Conservation (phyloP, 305 asterid species). For the Caryopteris hybrid region DNA sequence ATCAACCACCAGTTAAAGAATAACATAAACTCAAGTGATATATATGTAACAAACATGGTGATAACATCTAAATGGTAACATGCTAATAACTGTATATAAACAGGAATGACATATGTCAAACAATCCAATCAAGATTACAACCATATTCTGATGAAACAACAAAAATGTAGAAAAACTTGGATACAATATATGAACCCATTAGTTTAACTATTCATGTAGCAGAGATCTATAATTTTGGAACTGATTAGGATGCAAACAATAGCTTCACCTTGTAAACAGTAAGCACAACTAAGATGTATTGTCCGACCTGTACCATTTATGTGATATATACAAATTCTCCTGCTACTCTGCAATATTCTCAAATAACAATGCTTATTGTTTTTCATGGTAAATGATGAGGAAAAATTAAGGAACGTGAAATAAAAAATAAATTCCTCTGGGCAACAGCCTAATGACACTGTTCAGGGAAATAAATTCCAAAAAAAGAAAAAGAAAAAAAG, state of each 20-base stretch:
- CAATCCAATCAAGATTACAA: background rate
- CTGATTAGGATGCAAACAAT: background rate
- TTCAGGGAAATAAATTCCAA: no score
- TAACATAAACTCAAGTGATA: background rate
- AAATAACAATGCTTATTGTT: background rate
- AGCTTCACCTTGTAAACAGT: background rate
- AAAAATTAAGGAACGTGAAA: background rate
- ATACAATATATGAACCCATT: no score
- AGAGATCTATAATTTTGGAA: background rate
- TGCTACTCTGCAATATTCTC: background rate
- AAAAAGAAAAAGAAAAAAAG: no score
- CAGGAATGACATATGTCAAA: background rate
- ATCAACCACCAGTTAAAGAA: background rate
- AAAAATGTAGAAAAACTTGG: background rate
- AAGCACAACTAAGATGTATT: background rate
- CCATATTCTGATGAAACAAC: background rate
- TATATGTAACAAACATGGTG: background rate
- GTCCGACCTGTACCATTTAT: background rate
- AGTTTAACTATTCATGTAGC: background rate
- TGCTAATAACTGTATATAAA: background rate
- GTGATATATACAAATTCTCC: background rate
- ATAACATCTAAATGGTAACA: background rate
- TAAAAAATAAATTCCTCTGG: background rate
- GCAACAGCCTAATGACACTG: background rate
- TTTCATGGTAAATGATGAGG: background rate